A percentile compares a stretch with the other conserved stretches of the same genome.
Evolutionary conservation across 1,139 yeast species (phyloP).

Genomic region (Candida sanyaensis): DNA sequence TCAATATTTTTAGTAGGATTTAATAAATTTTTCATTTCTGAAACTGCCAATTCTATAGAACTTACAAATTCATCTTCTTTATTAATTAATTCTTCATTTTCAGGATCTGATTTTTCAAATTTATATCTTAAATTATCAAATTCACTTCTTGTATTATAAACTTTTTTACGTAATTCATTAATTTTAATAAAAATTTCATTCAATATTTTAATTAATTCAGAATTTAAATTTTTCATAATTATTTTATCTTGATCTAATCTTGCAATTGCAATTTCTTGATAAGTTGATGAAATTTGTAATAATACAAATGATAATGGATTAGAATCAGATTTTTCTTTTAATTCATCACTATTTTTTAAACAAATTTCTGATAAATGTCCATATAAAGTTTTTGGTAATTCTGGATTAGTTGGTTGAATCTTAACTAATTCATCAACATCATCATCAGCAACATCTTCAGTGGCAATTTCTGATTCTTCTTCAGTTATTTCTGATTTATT

Average conservation of each 20-base stretch:
- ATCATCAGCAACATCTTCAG: conserved; percentile 17
- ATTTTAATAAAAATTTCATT: conserved; percentile 63
- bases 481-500: conserved; percentile 7
- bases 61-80: conserved; percentile 78
- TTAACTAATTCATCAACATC: conserved; percentile 21
- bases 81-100: conserved; percentile 57
- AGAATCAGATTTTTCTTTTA: conserved; percentile 30
- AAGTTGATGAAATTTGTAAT: conserved; percentile 56
- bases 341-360: conserved; percentile 38
- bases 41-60: conserved; percentile 76
- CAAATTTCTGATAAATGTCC: conserved; percentile 44
- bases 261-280: conserved; percentile 60
- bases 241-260: conserved; percentile 66
- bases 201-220: conserved; percentile 51
- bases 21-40: conserved; percentile 70
- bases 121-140: conserved; percentile 66
- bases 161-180: conserved; percentile 59
- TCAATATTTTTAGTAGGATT: conserved; percentile 65
- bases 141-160: conserved; percentile 66
- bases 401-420: conserved; percentile 34
- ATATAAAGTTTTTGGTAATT: conserved; percentile 46
- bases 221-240: conserved; percentile 61
- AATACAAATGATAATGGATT: conserved; percentile 57
- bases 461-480: not conserved
- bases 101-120: conserved; percentile 35